A percentile compares a stretch with the other conserved stretches of the same genome.
Evolutionary conservation across 352 stramenopile genomes (phyloP).

Genomic region (Globisporangium iwayamae): DNA sequence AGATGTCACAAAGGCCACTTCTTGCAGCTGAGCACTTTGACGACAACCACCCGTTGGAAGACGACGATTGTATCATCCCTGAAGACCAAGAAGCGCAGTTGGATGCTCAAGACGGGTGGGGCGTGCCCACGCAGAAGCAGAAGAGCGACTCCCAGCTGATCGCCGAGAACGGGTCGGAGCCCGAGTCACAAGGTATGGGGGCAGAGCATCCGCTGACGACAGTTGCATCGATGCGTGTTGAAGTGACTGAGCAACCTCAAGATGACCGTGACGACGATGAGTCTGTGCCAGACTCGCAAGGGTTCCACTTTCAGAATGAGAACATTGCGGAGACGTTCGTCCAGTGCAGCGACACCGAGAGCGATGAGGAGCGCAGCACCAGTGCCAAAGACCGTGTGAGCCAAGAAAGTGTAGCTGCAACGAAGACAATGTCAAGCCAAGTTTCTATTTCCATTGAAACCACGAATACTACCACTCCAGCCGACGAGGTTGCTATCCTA

Average conservation of each 20-base stretch:
- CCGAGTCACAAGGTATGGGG: constrained; percentile 27
- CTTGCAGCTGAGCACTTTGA: constrained; percentile 22
- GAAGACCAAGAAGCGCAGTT: constrained; percentile 56
- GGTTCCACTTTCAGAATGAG: constrained; percentile 42
- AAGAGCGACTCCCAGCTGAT: constrained; percentile 71
- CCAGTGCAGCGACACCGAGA: constrained; percentile 45
- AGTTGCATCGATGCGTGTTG: background rate
- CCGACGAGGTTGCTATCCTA: background rate
- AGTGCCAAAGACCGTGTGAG: background rate
- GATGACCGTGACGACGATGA: background rate
- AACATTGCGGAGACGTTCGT: constrained; percentile 53
- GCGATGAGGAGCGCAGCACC: constrained; percentile 17
- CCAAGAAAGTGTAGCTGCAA: background rate
- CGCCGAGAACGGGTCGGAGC: constrained; percentile 46
- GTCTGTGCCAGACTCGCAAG: constrained; percentile 27
- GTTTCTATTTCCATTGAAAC: no score
- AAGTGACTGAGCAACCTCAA: background rate
- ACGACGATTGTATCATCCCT: constrained; percentile 59
- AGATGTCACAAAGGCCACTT: background rate
- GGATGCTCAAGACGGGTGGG: constrained; percentile 58
- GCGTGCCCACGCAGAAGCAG: constrained; percentile 7
- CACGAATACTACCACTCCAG: no score
- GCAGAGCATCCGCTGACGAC: background rate
- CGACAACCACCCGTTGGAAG: constrained; percentile 40
- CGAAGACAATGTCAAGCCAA: constrained; percentile 2